Evolutionary conservation across 2,329 filamentous ascomycete species (phyloP), one percentile per base, ranked within the genome.

Genomic region (Diplodia mutila): DNA sequence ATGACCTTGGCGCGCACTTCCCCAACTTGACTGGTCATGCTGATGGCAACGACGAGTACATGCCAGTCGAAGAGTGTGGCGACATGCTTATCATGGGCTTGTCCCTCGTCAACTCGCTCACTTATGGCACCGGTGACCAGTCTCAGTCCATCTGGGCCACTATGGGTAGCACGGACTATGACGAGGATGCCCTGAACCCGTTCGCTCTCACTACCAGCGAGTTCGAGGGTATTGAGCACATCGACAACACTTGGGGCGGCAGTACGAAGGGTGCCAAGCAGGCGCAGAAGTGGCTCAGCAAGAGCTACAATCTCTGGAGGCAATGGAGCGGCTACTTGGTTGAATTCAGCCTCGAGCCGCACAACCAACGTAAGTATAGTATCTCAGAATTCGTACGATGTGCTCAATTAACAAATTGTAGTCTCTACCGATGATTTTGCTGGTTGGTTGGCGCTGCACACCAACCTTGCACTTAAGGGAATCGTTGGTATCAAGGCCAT

Each of bases 351-450:
- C 82, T 94, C 51, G 87, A 91, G 68, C 92, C 92, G 2, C 86
- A 88, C 3, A 88, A 92, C 70, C 92, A 94, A 78, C 84, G 85
- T 86, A 79, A 75, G 82, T 71, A 5, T 65, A 3, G 4, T 34
- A 32, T 59, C 2, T 7, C 2, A 6, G 18, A 25, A 46, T 16
- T 39, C 34, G 4, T 21, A 1, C 3, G 21, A 42, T 8, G 4
- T 8, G 25, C 7, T 11, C 2, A 12, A 42, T 29, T 64, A 21
- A 21, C 8, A 27, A n/a, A 57, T 70, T 4, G 14, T 66, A 86
- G 84, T 95, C 18, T 93, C 89, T 23, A 95, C 92, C 1, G 92
- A 95, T 74, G 92, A 95, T 75, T 95, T 94, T 76, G 91, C 92
- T 1, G 92, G 92, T 49, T 89, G 89, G 77, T 83, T 93, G 23